phyloP scores from a whole-genome alignment of 306 rosid genomes.

The Acmispon strigosus region DNA sequence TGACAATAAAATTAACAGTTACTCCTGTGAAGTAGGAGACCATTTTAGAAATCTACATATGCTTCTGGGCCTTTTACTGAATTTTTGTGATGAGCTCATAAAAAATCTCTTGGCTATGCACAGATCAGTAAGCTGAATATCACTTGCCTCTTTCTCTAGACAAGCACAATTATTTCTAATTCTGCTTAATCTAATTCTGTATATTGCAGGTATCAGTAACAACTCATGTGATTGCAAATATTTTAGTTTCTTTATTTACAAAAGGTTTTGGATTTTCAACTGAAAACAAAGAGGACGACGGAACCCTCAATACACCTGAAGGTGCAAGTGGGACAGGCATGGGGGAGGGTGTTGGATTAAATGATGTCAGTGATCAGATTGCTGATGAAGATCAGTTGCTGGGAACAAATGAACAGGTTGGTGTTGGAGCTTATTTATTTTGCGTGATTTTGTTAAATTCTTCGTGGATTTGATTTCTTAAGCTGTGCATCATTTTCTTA shows the following conservation, averaged over 20 bases:
- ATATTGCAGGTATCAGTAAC: slow-evolving; percentile 62
- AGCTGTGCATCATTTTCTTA: neutral
- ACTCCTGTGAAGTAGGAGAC: slow-evolving; percentile 29
- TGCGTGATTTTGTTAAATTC: neutral
- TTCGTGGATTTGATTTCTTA: neutral
- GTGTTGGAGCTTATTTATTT: neutral
- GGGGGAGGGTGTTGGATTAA: slow-evolving; percentile 80
- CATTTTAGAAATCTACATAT: slow-evolving; percentile 42
- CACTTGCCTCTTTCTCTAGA: neutral
- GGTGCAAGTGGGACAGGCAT: slow-evolving; percentile 76
- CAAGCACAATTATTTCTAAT: neutral
- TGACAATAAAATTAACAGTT: slow-evolving; percentile 14
- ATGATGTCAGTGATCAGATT: slow-evolving; percentile 88
- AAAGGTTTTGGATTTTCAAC: slow-evolving; percentile 60
- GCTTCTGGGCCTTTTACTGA: slow-evolving; percentile 36
- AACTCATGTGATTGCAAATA: slow-evolving; percentile 57
- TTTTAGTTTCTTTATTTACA: slow-evolving; percentile 56
- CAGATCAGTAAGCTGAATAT: slow-evolving; percentile 49
- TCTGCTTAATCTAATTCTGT: neutral
- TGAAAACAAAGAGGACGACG: slow-evolving; percentile 54
- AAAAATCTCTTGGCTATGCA: slow-evolving; percentile 65
- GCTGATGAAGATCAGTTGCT: slow-evolving; percentile 86
- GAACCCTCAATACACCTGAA: slow-evolving; percentile 32
- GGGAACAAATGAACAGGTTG: slow-evolving; percentile 68
- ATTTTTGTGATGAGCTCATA: slow-evolving; percentile 54